Evolutionary conservation across 257 asterid species (phyloP).

Genomic region (Fraxinus americana): DNA sequence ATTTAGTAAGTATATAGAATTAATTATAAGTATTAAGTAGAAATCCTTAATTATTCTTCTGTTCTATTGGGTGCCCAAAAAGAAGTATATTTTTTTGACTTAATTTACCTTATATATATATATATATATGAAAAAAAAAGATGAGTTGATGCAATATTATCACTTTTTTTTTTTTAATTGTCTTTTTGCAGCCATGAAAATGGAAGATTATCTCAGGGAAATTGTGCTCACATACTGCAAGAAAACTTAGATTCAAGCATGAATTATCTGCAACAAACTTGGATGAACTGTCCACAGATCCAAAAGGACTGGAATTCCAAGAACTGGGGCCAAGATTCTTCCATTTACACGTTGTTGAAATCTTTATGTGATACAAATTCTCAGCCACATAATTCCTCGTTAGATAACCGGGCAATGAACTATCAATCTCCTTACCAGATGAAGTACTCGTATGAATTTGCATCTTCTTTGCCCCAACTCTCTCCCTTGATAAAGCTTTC

Average conservation of each 20-base stretch:
- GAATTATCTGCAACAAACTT: slow-evolving; percentile 37
- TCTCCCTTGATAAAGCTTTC: slow-evolving; percentile 22
- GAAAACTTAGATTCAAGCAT: slow-evolving; percentile 41
- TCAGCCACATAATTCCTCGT: slow-evolving; percentile 29
- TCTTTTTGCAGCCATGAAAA: slow-evolving; percentile 55
- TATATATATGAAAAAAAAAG: slow-evolving; percentile 24
- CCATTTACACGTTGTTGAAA: slow-evolving; percentile 41
- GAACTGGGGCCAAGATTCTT: slow-evolving; percentile 38
- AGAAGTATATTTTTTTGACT: slow-evolving; percentile 17
- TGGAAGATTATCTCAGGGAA: slow-evolving; percentile 42
- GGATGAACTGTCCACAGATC: slow-evolving; percentile 23
- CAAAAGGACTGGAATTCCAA: slow-evolving; percentile 26
- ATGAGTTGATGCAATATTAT: slow-evolving; percentile 26
- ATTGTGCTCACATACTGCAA: slow-evolving; percentile 50
- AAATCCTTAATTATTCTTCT: background rate
- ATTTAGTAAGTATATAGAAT: slow-evolving; percentile 45
- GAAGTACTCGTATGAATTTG: slow-evolving; percentile 27
- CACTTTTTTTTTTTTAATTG: slow-evolving; percentile 28
- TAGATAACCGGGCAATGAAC: slow-evolving; percentile 23
- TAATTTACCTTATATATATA: slow-evolving; percentile 31
- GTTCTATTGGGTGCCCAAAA: background rate
- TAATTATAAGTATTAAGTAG: too few species aligned
- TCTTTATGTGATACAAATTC: slow-evolving; percentile 45
- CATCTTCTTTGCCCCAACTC: slow-evolving; percentile 28
- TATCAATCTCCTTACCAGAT: slow-evolving; percentile 31